Evolutionary conservation across 2,329 filamentous ascomycete species (phyloP).

Genomic region (Mariannaea elegans): DNA sequence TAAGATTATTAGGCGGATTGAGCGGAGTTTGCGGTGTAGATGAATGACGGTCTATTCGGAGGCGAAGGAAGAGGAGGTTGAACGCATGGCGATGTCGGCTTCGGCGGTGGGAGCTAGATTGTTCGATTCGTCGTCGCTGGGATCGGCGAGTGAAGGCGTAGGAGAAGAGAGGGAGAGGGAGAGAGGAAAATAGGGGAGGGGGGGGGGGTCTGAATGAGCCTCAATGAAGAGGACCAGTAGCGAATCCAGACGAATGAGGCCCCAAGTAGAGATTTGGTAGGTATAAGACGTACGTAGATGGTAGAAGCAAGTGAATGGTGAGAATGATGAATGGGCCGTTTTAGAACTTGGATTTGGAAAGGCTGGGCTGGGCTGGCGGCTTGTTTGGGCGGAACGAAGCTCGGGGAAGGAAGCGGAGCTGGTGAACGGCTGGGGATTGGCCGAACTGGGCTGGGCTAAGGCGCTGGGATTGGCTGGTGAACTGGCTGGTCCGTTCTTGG

Average conservation of each 20-base stretch:
- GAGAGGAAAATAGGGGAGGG: not conserved
- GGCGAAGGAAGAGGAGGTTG: conserved; percentile 7
- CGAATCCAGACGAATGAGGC: not conserved
- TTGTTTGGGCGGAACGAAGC: conserved; percentile 19
- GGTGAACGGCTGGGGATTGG: conserved; percentile 12
- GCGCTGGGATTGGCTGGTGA: conserved; percentile 14
- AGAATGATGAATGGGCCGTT: conserved; percentile 21
- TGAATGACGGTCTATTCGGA: not conserved
- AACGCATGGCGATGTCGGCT: conserved; percentile 23
- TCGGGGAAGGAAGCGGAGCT: conserved; percentile 18
- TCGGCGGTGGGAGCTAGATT: conserved; percentile 3
- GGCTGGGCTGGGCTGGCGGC: conserved; percentile 23
- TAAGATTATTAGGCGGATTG: not conserved
- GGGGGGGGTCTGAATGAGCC: not conserved
- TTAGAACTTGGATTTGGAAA: conserved; percentile 21
- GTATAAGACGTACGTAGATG: not conserved
- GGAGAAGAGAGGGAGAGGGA: not conserved
- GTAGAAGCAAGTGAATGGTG: conserved; percentile 10
- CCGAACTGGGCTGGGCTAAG: not conserved
- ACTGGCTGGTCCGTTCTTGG: not conserved
- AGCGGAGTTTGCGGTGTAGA: not conserved
- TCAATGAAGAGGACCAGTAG: conserved; percentile 8
- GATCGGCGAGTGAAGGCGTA: not conserved
- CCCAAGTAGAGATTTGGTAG: not conserved
- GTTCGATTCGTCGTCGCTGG: conserved; percentile 8